Evolutionary conservation across 164 flowering plant genomes (phyloP), one percentile per base, ranked within the genome.

Genomic region (Sextonia rubra): DNA sequence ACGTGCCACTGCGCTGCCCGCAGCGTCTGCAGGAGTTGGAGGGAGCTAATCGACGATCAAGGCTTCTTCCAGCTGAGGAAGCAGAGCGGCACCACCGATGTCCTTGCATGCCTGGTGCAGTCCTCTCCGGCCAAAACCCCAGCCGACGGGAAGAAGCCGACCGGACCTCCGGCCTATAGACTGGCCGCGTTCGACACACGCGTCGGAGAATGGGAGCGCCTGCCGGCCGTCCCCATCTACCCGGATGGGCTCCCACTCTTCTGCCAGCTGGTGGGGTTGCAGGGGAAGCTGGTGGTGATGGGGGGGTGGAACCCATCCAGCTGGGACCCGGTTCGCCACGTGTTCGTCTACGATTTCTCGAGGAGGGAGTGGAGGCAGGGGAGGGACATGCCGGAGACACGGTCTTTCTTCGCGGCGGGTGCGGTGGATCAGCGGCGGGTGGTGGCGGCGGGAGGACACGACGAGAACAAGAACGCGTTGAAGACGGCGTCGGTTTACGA

Each of bases 291-390:
- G 11, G 81, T 91, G 3, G 55, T 89, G 5, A 80, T 90, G 81
- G 98, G 98, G 17, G 98, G 98, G 61, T 91, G 97, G 98, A 79
- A 88, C 68, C 92, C 89, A 60, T 76, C 23, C 60, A 89, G 78
- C 69, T 90, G 87, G 80, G 82, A 86, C 7, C 91, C 92, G 5
- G 83, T 89, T 3, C 77, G 48, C 18, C 83, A 83, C 65, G 88
- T 93, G 20, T 84, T 86, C 70, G 80, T 89, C 2, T 89, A 83
- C 80, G 94, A 91, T 17, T 87, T 93, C 78, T 48, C 78, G 23
- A 74, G 80, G 5, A 75, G 78, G 73, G n/a, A 58, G 71, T 93
- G 93, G 97, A 67, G 71, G 25, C 81, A 67, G 68, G 89, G 92
- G 24, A 76, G 75, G 68, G 83, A 83, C 29, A 90, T 93, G 94